Conservation (phyloP, 805 yeast genomes). For the Schwanniomyces occidentalis region DNA sequence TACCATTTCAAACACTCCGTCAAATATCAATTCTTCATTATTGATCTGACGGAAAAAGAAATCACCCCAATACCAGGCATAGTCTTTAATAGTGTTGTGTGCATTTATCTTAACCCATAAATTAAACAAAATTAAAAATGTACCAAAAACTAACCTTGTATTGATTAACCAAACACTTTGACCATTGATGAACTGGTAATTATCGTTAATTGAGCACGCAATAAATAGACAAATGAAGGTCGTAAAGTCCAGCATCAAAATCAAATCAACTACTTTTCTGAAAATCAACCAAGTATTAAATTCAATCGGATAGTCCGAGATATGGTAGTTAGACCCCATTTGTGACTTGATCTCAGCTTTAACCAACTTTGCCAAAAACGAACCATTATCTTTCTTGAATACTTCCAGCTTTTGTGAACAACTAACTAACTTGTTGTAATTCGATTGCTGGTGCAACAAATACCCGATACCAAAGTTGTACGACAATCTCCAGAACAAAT, state of each 20-base stretch:
- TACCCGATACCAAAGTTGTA: constrained; percentile 83
- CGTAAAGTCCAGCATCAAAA: constrained; percentile 81
- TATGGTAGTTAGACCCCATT: constrained; percentile 35
- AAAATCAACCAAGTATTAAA: constrained; percentile 82
- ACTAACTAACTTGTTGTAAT: constrained; percentile 51
- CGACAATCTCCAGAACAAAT: constrained; percentile 71
- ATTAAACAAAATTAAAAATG: constrained; percentile 64
- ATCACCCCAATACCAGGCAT: constrained; percentile 96
- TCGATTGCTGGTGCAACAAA: constrained; percentile 65
- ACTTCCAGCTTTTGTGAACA: constrained; percentile 44
- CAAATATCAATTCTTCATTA: constrained; percentile 71
- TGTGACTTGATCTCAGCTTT: constrained; percentile 36
- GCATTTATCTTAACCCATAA: constrained; percentile 87
- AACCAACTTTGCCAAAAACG: constrained; percentile 39
- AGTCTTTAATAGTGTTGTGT: constrained; percentile 83
- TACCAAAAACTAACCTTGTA: constrained; percentile 60
- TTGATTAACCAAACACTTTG: constrained; percentile 47
- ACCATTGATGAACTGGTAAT: constrained; percentile 34
- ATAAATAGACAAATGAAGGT: constrained; percentile 69
- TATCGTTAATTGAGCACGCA: constrained; percentile 41
- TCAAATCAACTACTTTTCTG: constrained; percentile 76
- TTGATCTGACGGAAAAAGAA: constrained; percentile 73
- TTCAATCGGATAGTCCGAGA: constrained; percentile 56
- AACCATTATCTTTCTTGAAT: constrained; percentile 25
- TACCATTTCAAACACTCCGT: constrained; percentile 85